Conservation (phyloP, 768 basidiomycete genomes). For the Lactarius psammicola region DNA sequence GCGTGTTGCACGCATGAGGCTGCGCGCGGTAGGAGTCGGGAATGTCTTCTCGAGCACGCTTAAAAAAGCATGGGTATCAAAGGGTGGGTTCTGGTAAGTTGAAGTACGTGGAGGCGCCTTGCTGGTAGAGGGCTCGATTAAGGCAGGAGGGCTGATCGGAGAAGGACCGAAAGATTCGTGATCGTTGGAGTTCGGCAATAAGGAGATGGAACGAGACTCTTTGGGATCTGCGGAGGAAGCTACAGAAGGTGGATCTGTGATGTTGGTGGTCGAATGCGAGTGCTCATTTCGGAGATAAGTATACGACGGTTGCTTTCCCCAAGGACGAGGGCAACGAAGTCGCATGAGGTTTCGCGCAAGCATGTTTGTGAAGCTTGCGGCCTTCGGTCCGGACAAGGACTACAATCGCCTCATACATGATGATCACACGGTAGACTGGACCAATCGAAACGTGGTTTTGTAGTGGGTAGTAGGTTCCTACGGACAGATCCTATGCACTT, state of each 20-base stretch:
- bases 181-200: constrained; percentile 4
- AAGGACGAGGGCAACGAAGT: constrained; percentile 10
- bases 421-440: too few species aligned
- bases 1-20: constrained; percentile 80
- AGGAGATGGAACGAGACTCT: constrained; percentile 20
- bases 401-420: too few species aligned
- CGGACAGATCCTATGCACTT: too few species aligned
- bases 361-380: neutral
- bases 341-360: constrained; percentile 13
- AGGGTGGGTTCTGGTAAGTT: constrained; percentile 66
- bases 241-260: constrained; percentile 4
- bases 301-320: constrained; percentile 10
- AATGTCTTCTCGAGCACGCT: constrained; percentile 68
- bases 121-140: neutral
- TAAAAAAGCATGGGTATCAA: constrained; percentile 81
- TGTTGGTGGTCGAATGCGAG: neutral
- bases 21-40: constrained; percentile 67
- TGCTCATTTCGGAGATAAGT: constrained; percentile 10
- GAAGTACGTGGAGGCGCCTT: constrained; percentile 29
- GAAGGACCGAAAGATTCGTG: constrained; percentile 9
- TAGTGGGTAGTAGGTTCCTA: too few species aligned
- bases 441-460: too few species aligned
- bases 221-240: constrained; percentile 4
- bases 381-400: neutral
- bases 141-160: constrained; percentile 15